Percentiles rank a stretch among this genome's conserved stretches.
These are phyloP conservation scores for Chytridiales sp. DNA, from an alignment of 371 early-diverging fungal species.

Conservation along the genomic window DNA sequence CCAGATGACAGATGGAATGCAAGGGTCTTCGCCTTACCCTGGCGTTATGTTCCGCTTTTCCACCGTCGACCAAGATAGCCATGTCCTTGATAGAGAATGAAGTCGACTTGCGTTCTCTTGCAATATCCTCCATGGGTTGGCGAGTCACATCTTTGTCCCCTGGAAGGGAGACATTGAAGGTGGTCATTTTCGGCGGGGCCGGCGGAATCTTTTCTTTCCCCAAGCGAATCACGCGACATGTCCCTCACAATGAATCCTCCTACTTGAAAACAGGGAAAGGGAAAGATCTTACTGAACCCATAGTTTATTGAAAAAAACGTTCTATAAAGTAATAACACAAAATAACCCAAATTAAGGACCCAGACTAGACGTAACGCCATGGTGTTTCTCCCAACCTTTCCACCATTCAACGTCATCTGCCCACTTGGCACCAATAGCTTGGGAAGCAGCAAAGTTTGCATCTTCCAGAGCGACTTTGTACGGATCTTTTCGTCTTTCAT, in stretches of 20 bases:
- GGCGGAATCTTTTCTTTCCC: too few relatives aligned
- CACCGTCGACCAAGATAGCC: constrained; percentile 10
- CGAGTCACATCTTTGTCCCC: constrained; percentile 1
- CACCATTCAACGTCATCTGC: constrained; percentile 29
- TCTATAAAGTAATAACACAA: too few relatives aligned
- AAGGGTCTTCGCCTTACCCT: constrained; percentile 12
- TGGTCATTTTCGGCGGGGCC: too few relatives aligned
- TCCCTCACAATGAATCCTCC: too few relatives aligned
- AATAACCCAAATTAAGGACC: too few relatives aligned
- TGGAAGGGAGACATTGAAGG: too few relatives aligned
- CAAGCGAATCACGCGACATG: too few relatives aligned
- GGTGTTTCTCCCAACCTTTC: constrained; percentile 28
- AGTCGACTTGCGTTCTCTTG: constrained; percentile 11
- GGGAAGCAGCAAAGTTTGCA: constrained; percentile 17
- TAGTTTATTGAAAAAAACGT: too few relatives aligned
- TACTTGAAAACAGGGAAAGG: too few relatives aligned
- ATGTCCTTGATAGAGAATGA: constrained; percentile 5
- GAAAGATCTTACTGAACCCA: too few relatives aligned
- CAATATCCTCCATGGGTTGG: constrained; percentile 19
- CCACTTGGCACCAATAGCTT: constrained; percentile 27
- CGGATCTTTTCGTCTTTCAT: background rate
- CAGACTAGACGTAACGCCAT: constrained; percentile 13
- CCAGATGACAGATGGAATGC: constrained; percentile 8
- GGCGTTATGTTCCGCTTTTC: constrained; percentile 13
- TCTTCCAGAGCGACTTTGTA: constrained; percentile 21